Evolutionary conservation across 805 yeast genomes (phyloP), one percentile per base, ranked within the genome.

Genomic region (Barnettozyma salicaria): DNA sequence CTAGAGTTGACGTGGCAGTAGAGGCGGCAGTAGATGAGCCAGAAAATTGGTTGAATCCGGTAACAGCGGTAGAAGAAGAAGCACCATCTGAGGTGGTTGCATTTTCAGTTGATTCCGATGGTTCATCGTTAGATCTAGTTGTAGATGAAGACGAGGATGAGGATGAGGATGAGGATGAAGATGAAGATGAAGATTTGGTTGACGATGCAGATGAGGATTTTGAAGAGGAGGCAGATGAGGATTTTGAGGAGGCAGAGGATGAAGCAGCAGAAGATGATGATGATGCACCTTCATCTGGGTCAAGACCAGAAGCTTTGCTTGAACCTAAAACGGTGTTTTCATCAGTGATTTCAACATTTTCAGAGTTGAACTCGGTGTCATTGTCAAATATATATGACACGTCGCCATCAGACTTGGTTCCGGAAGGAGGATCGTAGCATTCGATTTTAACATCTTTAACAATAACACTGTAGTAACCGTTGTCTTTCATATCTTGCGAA

Each of bases 401-500:
- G 34, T 70, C 56, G 32, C 80, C 80, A 23, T 60, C 59, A 17
- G 55, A 45, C 28, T 51, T 48, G 20, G 78, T 69, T 24, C 64
- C 72, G 10, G 65, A 49, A 20, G 96, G 96, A 25, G 87, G 74
- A 52, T 73, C 86, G 60, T 84, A 82, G 53, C 94, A 76, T 35
- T 74, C 68, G 33, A 88, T 71, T 12, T 70, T 65, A 25, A 86
- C 67, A 30, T 72, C 68, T 50, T 78, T 67, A 32, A 89, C 51
- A 41, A 72, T 68, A 19, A 83, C 78, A 56, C 77, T 86, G 64
- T 74, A 80, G 65, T 88, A 89, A n/a, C 97, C 96, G 35, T 79
- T 74, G 40, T 81, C 65, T 42, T 67, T 52, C 41, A 88, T 73
- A 60, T 87, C 96, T 4, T 67, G 56, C 11, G 89, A 72, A 58